Conservation (phyloP, 495 filamentous ascomycete genomes). For the Talaromyces stipitatus region DNA sequence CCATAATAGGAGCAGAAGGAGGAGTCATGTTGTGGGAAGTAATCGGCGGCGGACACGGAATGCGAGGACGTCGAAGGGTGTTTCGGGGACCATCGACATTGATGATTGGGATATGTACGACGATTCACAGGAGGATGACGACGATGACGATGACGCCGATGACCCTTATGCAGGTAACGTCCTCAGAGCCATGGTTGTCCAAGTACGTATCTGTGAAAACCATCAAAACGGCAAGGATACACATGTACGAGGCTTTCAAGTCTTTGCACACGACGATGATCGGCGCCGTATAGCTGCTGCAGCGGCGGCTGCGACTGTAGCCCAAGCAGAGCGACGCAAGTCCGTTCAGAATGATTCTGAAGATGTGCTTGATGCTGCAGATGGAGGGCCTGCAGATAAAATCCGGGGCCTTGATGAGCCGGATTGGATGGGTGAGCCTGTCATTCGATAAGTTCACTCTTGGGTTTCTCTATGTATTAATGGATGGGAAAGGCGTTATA, state of each 20-base stretch:
- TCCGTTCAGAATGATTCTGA: constrained; percentile 21
- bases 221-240: constrained; percentile 99
- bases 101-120: constrained; percentile 13
- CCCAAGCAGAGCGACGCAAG: constrained; percentile 15
- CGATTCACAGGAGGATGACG: constrained; percentile 24
- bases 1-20: constrained; percentile 7
- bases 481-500: background rate
- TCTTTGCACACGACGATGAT: constrained; percentile 68
- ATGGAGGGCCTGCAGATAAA: constrained; percentile 11
- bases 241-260: constrained; percentile 86
- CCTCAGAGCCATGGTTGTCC: constrained; percentile 76
- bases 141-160: constrained; percentile 19
- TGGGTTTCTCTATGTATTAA: background rate
- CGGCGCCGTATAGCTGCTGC: constrained; percentile 23
- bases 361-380: constrained; percentile 13
- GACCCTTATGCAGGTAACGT: constrained; percentile 53
- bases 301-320: constrained; percentile 30
- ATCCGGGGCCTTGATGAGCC: constrained; percentile 38
- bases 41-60: constrained; percentile 5
- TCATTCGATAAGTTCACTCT: constrained; percentile 35
- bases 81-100: too few relatives aligned
- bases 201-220: constrained; percentile 84
- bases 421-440: constrained; percentile 55
- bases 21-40: background rate
- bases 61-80: too few relatives aligned